phyloP scores from a whole-genome alignment of 2,329 filamentous ascomycete genomes.

The Clarireedia hainanense region DNA sequence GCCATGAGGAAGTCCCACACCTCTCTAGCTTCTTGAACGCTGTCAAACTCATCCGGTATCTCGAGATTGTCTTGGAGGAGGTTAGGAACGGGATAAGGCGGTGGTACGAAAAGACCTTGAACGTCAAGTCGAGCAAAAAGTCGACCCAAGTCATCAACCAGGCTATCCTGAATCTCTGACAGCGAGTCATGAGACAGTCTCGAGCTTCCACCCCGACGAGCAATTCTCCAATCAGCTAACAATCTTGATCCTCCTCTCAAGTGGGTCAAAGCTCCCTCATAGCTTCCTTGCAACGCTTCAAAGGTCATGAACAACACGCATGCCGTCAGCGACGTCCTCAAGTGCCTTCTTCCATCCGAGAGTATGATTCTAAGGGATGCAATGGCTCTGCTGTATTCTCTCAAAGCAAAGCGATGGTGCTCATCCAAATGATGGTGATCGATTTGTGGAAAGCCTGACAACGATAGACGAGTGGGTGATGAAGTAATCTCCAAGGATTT shows the following conservation, averaged over 20 bases:
- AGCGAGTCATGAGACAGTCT: constrained; percentile 28
- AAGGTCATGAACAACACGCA: constrained; percentile 29
- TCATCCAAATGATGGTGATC: constrained; percentile 27
- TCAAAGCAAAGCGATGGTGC: constrained; percentile 26
- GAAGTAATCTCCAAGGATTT: constrained; percentile 27
- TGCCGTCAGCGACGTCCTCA: constrained; percentile 26
- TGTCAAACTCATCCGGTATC: constrained; percentile 23
- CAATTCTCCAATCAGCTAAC: constrained; percentile 27
- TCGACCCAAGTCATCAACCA: constrained; percentile 27
- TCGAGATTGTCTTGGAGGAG: constrained; percentile 25
- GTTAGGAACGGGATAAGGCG: constrained; percentile 27
- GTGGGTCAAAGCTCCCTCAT: constrained; percentile 27
- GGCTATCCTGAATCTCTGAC: constrained; percentile 28
- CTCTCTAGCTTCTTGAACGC: constrained; percentile 24
- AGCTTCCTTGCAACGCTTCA: constrained; percentile 27
- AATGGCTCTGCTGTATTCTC: constrained; percentile 27
- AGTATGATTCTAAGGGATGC: constrained; percentile 23
- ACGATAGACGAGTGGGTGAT: constrained; percentile 24
- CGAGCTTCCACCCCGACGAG: constrained; percentile 23
- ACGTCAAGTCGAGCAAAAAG: constrained; percentile 28
- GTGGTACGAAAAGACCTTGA: constrained; percentile 26
- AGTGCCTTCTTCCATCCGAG: constrained; percentile 25
- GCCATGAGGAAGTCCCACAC: constrained; percentile 27
- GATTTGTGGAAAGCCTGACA: constrained; percentile 28
- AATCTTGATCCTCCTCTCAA: constrained; percentile 25